Evolutionary conservation across 139 green algal genomes (phyloP).

Genomic region (Chlorella sp.): DNA sequence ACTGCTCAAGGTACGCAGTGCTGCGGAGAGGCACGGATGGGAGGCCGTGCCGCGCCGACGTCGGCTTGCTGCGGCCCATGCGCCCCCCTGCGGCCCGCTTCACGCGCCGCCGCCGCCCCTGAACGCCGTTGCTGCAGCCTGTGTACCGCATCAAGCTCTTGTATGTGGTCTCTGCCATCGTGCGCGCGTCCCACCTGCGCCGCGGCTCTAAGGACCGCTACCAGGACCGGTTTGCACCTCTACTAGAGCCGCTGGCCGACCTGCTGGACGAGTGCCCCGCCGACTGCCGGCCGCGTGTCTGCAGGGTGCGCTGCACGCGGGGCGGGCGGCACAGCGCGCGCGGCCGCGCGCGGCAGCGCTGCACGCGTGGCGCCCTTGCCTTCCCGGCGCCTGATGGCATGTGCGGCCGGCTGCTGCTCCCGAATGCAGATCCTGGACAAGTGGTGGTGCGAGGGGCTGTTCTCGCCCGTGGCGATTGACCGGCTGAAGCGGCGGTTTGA

Average conservation of each 20-base stretch:
- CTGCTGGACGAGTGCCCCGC: constrained; percentile 9
- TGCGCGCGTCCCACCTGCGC: constrained; percentile 7
- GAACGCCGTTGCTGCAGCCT: neutral
- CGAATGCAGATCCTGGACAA: too few relatives aligned
- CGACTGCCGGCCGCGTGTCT: constrained; percentile 10
- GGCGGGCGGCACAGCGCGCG: too few relatives aligned
- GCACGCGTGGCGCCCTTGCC: too few relatives aligned
- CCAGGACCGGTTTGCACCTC: constrained; percentile 7
- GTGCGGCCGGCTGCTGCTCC: too few relatives aligned
- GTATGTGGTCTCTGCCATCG: constrained; percentile 48
- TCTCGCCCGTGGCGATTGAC: neutral
- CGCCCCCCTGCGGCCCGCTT: neutral
- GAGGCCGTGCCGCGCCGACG: too few relatives aligned
- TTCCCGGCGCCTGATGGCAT: too few relatives aligned
- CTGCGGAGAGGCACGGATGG: too few relatives aligned
- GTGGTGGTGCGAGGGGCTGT: constrained; percentile 27
- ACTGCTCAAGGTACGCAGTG: constrained; percentile 11
- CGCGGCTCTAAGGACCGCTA: constrained; percentile 13
- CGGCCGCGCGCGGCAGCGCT: too few relatives aligned
- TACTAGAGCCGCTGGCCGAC: constrained; percentile 9
- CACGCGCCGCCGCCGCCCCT: too few relatives aligned
- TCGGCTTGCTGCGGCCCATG: too few relatives aligned
- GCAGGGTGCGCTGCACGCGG: too few relatives aligned
- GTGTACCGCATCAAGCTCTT: constrained; percentile 50
- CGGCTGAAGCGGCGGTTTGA: constrained; percentile 11